A percentile compares a stretch with the other conserved stretches of the same genome.
phyloP scores from a whole-genome alignment of 176 grass and related monocot genomes.

The Microstegium vimineum region DNA sequence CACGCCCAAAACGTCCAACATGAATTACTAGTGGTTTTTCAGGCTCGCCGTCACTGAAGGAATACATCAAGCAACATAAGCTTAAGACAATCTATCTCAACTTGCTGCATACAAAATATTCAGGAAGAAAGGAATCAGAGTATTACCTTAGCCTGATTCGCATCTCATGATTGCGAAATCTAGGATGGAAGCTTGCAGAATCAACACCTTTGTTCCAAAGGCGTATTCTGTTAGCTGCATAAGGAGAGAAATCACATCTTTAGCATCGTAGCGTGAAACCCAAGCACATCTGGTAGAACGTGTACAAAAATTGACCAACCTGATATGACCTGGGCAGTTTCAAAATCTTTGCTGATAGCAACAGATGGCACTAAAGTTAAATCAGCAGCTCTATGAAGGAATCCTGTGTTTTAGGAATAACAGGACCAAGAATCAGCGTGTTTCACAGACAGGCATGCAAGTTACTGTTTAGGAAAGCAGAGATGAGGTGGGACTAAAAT shows the following conservation, averaged over 20 bases:
- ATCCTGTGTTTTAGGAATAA: constrained; percentile 41
- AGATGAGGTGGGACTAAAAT: background rate
- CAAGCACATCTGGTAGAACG: background rate
- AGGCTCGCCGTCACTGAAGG: constrained; percentile 63
- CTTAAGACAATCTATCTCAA: background rate
- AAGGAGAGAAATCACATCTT: background rate
- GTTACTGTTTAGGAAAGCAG: background rate
- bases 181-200: constrained; percentile 90
- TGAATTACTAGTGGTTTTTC: constrained; percentile 87
- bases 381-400: constrained; percentile 90
- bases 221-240: constrained; percentile 72
- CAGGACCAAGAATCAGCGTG: background rate
- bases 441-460: background rate
- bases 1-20: constrained; percentile 81
- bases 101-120: background rate
- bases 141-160: constrained; percentile 59
- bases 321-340: constrained; percentile 74
- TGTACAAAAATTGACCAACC: constrained; percentile 27
- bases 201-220: constrained; percentile 98
- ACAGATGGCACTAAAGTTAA: constrained; percentile 83
- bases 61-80: constrained; percentile 28
- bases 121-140: background rate
- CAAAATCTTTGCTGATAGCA: constrained; percentile 86
- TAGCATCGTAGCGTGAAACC: constrained; percentile 4
- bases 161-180: constrained; percentile 68